These are phyloP conservation scores for Verbascum thapsus DNA, from an alignment of 257 asterid species.

Conservation along the genomic window DNA sequence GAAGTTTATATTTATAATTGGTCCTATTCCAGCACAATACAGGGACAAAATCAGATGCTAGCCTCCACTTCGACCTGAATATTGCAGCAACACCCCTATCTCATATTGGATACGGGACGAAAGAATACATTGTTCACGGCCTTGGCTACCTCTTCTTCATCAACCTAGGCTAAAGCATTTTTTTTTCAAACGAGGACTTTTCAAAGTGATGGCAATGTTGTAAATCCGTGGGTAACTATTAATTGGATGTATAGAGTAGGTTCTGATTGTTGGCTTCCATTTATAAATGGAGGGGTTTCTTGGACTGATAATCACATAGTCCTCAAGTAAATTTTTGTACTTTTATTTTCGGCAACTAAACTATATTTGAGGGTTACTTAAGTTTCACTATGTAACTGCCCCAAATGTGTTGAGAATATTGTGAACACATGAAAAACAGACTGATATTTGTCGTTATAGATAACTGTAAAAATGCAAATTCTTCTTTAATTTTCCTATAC, in stretches of 20 bases:
- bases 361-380: neutral
- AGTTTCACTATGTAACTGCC: neutral
- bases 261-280: neutral
- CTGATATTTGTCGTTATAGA: conserved; percentile 16
- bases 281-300: neutral
- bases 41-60: neutral
- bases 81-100: conserved; percentile 8
- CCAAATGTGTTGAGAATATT: neutral
- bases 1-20: conserved; percentile 14
- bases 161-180: neutral
- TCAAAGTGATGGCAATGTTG: neutral
- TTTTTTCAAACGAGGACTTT: neutral
- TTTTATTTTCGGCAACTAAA: neutral
- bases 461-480: conserved; percentile 6
- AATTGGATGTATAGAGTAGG: neutral
- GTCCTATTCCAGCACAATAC: neutral
- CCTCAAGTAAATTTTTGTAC: neutral
- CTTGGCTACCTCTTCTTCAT: neutral
- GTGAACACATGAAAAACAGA: conserved; percentile 16
- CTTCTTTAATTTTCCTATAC: neutral
- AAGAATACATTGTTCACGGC: neutral
- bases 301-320: conserved; percentile 11
- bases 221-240: neutral
- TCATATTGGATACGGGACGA: neutral
- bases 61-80: neutral